A percentile compares a stretch with the other conserved stretches of the same genome.
phyloP scores from a whole-genome alignment of 148 eudicot genomes.

The Drosera capensis region DNA sequence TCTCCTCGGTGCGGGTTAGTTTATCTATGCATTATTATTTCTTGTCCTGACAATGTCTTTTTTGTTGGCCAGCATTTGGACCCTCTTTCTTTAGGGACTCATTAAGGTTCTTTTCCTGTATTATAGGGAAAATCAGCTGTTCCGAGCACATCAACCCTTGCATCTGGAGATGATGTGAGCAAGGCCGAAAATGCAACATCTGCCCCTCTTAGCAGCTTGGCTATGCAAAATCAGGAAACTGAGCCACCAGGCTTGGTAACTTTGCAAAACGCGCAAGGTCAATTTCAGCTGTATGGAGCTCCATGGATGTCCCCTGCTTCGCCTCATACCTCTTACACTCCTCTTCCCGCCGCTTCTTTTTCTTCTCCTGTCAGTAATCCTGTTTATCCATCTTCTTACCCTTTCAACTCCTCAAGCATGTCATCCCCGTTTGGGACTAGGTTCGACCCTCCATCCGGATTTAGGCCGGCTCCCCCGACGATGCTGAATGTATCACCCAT shows the following conservation, averaged over 20 bases:
- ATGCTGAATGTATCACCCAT: constrained; percentile 19
- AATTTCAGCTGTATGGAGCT: constrained; percentile 32
- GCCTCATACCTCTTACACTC: constrained; percentile 18
- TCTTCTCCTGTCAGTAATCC: constrained; percentile 9
- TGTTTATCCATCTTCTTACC: constrained; percentile 18
- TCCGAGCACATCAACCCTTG: constrained; percentile 24
- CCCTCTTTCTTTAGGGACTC: not conserved
- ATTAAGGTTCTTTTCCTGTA: not conserved
- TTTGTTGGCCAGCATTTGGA: no score
- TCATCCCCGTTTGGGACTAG: constrained; percentile 30
- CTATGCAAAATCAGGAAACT: constrained; percentile 25
- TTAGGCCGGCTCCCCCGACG: constrained; percentile 27
- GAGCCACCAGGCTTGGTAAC: constrained; percentile 24
- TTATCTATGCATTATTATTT: no score
- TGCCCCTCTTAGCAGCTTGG: constrained; percentile 10
- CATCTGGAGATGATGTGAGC: constrained; percentile 22
- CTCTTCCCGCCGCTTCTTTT: constrained; percentile 13
- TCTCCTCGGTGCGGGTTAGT: constrained; percentile 63
- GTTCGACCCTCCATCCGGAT: constrained; percentile 19
- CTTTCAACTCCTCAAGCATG: constrained; percentile 24
- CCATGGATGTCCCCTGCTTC: constrained; percentile 42
- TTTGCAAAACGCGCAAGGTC: constrained; percentile 22
- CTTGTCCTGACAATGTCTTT: not conserved
- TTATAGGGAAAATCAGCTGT: constrained; percentile 31
- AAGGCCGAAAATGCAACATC: constrained; percentile 19